Conservation (phyloP, 2,329 filamentous ascomycete genomes). For the Tolypocladium album region DNA sequence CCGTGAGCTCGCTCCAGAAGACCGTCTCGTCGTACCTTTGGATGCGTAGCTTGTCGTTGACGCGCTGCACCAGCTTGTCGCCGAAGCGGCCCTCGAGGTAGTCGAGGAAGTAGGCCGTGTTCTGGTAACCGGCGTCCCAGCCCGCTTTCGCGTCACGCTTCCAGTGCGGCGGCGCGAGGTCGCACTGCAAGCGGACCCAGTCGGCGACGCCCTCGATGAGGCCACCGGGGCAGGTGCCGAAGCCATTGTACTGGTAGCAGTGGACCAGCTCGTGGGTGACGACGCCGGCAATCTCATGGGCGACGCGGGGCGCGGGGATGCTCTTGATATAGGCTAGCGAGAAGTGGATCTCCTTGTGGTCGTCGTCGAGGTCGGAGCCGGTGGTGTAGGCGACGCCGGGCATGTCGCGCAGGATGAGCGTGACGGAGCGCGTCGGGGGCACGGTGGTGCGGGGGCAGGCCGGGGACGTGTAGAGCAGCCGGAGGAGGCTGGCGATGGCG, state of each 20-base stretch:
- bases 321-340: conserved; percentile 61
- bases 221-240: conserved; percentile 54
- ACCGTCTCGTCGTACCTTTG: conserved; percentile 51
- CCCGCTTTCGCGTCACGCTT: conserved; percentile 42
- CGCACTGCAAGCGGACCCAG: conserved; percentile 72
- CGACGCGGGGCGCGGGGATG: conserved; percentile 31
- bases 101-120: conserved; percentile 83
- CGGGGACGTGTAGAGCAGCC: conserved; percentile 55
- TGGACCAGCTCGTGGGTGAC: conserved; percentile 90
- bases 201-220: conserved; percentile 88
- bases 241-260: conserved; percentile 76
- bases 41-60: conserved; percentile 59
- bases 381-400: conserved; percentile 83
- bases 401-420: conserved; percentile 70
- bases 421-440: conserved; percentile 72
- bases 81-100: conserved; percentile 65
- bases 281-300: conserved; percentile 67
- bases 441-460: conserved; percentile 26
- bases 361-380: conserved; percentile 63
- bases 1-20: conserved; percentile 62
- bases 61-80: conserved; percentile 43
- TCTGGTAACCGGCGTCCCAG: conserved; percentile 89
- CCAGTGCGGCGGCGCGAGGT: conserved; percentile 77
- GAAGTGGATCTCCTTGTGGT: conserved; percentile 92
- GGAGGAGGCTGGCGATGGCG: conserved; percentile 58